A percentile compares a stretch with the other conserved stretches of the same genome.
These are phyloP conservation scores for Mortierella sp. DNA, from an alignment of 371 early-diverging fungal genomes.

Conservation along the genomic window DNA sequence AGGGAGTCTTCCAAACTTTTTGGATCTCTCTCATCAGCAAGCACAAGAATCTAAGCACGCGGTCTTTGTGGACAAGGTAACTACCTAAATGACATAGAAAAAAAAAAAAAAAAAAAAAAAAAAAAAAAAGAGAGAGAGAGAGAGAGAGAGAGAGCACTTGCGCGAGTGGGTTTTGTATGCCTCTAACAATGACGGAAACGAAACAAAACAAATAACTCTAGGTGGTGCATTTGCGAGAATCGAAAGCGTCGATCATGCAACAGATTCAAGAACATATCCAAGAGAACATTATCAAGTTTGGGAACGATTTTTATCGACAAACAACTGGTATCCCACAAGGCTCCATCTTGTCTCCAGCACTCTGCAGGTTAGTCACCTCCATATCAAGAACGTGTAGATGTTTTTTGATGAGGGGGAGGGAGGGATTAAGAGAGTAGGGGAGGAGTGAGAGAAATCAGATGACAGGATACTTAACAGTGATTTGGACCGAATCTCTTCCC, in stretches of 20 bases:
- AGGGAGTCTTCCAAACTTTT: conserved; percentile 57
- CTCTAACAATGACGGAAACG: too few species aligned
- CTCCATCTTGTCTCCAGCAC: conserved; percentile 81
- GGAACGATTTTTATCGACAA: conserved; percentile 66
- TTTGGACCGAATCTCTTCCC: too few species aligned
- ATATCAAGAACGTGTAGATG: too few species aligned
- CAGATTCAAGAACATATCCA: conserved; percentile 69
- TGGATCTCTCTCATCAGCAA: conserved; percentile 55
- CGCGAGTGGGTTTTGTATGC: too few species aligned
- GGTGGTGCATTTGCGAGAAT: conserved; percentile 26
- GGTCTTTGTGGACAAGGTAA: conserved; percentile 71
- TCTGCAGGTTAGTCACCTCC: conserved; percentile 74
- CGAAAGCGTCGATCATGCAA: conserved; percentile 47
- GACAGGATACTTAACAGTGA: not conserved
- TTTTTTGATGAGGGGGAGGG: too few species aligned
- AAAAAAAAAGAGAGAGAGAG: too few species aligned
- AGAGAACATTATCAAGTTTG: conserved; percentile 73
- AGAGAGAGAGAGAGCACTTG: too few species aligned
- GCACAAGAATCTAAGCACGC: conserved; percentile 59
- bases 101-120: too few species aligned
- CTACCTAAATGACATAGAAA: too few species aligned
- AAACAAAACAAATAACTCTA: not conserved
- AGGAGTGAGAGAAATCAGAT: not conserved
- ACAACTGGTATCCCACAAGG: conserved; percentile 90
- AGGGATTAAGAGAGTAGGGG: too few species aligned